A percentile compares a stretch with the other conserved stretches of the same genome.
phyloP scores from a whole-genome alignment of 1,284 basidiomycete genomes.

The Austroboletus rostrupii region DNA sequence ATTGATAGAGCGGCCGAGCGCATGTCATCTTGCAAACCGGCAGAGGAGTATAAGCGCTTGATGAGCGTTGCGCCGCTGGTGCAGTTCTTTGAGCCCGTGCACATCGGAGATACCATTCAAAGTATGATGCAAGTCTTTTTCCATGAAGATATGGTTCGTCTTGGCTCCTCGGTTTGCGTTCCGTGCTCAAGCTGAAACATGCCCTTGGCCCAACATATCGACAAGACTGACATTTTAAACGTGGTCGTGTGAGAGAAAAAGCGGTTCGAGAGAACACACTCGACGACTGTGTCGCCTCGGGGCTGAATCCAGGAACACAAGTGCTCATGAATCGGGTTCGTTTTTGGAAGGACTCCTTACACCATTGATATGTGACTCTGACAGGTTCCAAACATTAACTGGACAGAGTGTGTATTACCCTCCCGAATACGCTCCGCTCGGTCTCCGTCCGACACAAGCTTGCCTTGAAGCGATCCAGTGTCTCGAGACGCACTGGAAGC shows the following conservation, averaged over 20 bases:
- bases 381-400: too few species aligned
- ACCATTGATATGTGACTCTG: too few species aligned
- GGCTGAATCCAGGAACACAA: constrained; percentile 97
- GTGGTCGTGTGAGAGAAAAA: constrained; percentile 95
- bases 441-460: constrained; percentile 81
- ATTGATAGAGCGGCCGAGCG: constrained; percentile 68
- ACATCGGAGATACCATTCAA: constrained; percentile 96
- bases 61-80: constrained; percentile 85
- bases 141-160: constrained; percentile 82
- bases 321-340: constrained; percentile 90
- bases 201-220: constrained; percentile 74
- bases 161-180: background rate
- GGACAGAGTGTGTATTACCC: too few species aligned
- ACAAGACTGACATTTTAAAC: constrained; percentile 91
- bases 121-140: constrained; percentile 98
- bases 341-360: background rate
- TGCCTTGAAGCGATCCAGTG: constrained; percentile 85
- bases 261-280: constrained; percentile 85
- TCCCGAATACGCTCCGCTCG: constrained; percentile 67
- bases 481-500: constrained; percentile 83
- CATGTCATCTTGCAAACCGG: constrained; percentile 85
- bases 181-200: background rate
- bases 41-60: constrained; percentile 75
- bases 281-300: constrained; percentile 90
- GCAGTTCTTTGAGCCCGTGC: constrained; percentile 97